phyloP scores from a whole-genome alignment of 768 basidiomycete species.

The Lactarius deliciosus region DNA sequence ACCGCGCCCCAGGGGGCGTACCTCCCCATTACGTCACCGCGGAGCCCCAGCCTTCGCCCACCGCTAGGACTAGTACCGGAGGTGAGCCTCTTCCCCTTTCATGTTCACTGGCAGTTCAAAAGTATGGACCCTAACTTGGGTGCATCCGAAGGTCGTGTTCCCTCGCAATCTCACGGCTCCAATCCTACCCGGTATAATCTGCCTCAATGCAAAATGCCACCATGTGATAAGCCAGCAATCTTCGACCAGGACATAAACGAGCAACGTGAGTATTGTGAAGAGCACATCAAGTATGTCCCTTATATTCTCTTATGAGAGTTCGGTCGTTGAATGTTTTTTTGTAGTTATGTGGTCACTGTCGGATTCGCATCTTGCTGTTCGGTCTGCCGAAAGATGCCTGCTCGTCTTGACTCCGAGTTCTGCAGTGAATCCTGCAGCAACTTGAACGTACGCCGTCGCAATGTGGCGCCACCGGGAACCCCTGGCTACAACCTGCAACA shows the following conservation, averaged over 20 bases:
- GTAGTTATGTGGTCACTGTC: not conserved
- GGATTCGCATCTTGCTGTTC: conserved; percentile 5
- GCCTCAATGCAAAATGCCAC: not conserved
- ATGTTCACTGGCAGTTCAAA: not conserved
- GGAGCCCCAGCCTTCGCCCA: not conserved
- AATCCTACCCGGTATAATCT: not conserved
- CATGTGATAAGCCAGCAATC: not conserved
- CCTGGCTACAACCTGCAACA: not conserved
- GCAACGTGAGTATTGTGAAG: conserved; percentile 12
- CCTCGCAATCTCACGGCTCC: not conserved
- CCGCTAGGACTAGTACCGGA: not conserved
- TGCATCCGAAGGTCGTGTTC: not conserved
- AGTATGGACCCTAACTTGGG: not conserved
- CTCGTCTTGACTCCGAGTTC: not conserved
- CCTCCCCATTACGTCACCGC: not conserved
- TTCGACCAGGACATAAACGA: conserved; percentile 8
- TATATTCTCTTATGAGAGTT: not conserved
- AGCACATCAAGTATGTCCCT: conserved; percentile 4
- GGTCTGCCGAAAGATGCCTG: conserved; percentile 2
- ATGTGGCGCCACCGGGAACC: not conserved
- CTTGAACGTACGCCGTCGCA: not conserved
- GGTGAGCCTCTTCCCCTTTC: not conserved
- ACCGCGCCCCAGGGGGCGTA: not conserved
- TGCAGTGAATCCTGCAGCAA: conserved; percentile 14
- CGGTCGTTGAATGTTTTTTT: not conserved